Conservation (phyloP, 768 basidiomycete genomes). For the Pleurotus giganteus region DNA sequence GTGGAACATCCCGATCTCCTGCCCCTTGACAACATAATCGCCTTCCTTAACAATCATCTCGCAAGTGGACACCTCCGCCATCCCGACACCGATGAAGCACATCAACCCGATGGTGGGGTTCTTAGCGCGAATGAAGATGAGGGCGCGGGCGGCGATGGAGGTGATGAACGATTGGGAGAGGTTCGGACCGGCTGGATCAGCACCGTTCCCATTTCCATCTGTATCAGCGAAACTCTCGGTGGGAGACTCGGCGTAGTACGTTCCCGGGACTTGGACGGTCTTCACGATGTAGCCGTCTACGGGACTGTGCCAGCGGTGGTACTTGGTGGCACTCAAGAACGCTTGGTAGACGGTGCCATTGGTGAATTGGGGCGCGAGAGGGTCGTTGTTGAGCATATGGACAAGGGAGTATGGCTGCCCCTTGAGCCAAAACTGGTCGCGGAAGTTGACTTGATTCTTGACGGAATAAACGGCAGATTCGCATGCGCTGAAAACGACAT, state of each 20-base stretch:
- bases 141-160: slow-evolving; percentile 42
- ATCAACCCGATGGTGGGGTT: slow-evolving; percentile 51
- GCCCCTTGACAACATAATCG: slow-evolving; percentile 46
- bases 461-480: slow-evolving; percentile 50
- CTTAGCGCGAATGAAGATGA: slow-evolving; percentile 57
- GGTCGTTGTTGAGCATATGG: slow-evolving; percentile 50
- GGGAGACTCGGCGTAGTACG: slow-evolving; percentile 43
- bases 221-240: neutral
- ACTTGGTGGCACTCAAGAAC: slow-evolving; percentile 51
- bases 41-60: slow-evolving; percentile 45
- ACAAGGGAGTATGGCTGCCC: slow-evolving; percentile 57
- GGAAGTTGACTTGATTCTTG: slow-evolving; percentile 31
- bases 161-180: slow-evolving; percentile 41
- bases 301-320: slow-evolving; percentile 66
- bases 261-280: slow-evolving; percentile 45
- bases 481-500: slow-evolving; percentile 49
- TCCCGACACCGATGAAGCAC: slow-evolving; percentile 57
- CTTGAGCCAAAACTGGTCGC: slow-evolving; percentile 60
- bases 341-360: slow-evolving; percentile 57
- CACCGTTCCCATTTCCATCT: neutral
- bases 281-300: slow-evolving; percentile 43
- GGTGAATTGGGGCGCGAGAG: slow-evolving; percentile 36
- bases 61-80: slow-evolving; percentile 64
- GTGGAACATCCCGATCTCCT: slow-evolving; percentile 62
- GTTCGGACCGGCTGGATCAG: slow-evolving; percentile 15